A percentile compares a stretch with the other conserved stretches of the same genome.
Conservation (phyloP, 2,329 filamentous ascomycete genomes). For the Trichoderma sp. region DNA sequence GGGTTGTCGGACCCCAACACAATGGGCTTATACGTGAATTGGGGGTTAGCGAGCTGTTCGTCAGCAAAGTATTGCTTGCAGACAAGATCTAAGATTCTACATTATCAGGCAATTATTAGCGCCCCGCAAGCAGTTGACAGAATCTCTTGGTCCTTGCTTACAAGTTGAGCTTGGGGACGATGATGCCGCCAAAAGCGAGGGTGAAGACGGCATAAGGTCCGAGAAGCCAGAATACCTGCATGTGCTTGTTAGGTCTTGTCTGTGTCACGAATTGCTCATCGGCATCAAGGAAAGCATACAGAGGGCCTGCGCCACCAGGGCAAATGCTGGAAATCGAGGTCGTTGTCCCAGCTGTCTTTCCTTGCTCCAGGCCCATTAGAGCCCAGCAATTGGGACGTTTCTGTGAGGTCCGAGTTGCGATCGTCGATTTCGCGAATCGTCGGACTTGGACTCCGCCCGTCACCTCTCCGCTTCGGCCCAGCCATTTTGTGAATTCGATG, state of each 20-base stretch:
- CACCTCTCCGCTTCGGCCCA: constrained; percentile 18
- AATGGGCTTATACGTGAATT: constrained; percentile 63
- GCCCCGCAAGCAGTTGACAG: not conserved
- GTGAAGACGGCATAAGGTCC: constrained; percentile 80
- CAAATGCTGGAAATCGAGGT: constrained; percentile 59
- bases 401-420: constrained; percentile 32
- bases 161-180: constrained; percentile 86
- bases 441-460: constrained; percentile 1
- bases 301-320: constrained; percentile 66
- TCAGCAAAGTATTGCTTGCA: constrained; percentile 82
- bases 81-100: constrained; percentile 73
- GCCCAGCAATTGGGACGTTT: constrained; percentile 45
- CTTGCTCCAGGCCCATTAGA: constrained; percentile 28
- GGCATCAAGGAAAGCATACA: constrained; percentile 43
- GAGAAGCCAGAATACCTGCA: constrained; percentile 78
- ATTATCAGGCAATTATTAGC: not conserved
- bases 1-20: constrained; percentile 69
- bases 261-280: not conserved
- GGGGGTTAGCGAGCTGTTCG: constrained; percentile 58
- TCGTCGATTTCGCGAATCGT: constrained; percentile 22
- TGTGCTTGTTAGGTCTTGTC: constrained; percentile 30
- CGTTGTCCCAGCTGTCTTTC: constrained; percentile 25
- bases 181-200: constrained; percentile 79
- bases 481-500: constrained; percentile 7
- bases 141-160: constrained; percentile 38